Conservation (phyloP, 805 yeast genomes). For the Starmera pachycereana region DNA sequence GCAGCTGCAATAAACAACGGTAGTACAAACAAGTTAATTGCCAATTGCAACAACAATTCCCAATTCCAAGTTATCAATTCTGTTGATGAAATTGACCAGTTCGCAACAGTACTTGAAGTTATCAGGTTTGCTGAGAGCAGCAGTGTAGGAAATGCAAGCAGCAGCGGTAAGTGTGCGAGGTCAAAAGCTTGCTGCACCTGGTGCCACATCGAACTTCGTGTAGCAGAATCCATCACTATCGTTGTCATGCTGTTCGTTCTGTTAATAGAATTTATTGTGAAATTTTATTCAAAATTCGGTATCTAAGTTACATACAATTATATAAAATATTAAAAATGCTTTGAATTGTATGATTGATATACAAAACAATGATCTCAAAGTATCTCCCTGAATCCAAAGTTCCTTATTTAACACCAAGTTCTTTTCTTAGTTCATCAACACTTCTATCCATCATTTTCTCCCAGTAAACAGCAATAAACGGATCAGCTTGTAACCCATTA, state of each 20-base stretch:
- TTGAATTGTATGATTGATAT: too few relatives aligned
- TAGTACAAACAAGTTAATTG: neutral
- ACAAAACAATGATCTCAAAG: too few relatives aligned
- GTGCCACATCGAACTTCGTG: too few relatives aligned
- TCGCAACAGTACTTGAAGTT: neutral
- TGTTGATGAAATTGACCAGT: neutral
- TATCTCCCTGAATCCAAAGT: too few relatives aligned
- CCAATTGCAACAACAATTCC: neutral
- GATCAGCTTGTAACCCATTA: constrained; percentile 63
- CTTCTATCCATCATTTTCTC: constrained; percentile 69
- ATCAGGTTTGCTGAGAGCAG: constrained; percentile 14
- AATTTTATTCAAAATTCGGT: too few relatives aligned
- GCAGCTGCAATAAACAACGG: neutral
- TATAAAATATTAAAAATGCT: too few relatives aligned
- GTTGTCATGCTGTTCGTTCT: too few relatives aligned
- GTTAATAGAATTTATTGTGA: too few relatives aligned
- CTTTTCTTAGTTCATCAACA: constrained; percentile 57
- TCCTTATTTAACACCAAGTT: constrained; percentile 42
- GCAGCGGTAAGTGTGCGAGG: constrained; percentile 7
- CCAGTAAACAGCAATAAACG: constrained; percentile 87
- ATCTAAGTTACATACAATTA: too few relatives aligned
- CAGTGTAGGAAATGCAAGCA: constrained; percentile 18
- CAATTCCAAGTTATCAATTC: neutral
- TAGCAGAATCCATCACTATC: too few relatives aligned
- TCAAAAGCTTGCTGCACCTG: neutral